Base-by-base conservation (phyloP, 345 rosid genomes). In the Kernera saxatilis region DNA sequence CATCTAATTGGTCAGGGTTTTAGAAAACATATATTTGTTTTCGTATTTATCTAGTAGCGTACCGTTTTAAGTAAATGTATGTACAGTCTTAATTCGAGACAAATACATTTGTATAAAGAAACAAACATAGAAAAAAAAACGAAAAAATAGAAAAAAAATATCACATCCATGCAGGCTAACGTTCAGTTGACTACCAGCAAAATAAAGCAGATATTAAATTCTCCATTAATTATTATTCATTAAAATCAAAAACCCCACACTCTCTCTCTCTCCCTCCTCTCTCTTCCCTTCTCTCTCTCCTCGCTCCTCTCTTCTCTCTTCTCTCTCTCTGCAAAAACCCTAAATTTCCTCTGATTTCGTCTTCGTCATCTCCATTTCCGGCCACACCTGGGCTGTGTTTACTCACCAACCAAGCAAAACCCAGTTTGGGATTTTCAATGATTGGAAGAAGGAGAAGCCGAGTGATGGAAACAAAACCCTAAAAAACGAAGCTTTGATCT, bases 81-180 rank as follows among this genome's bases (percentile, higher is more conserved):
- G 6, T 29, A 52, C 25, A 32, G 14, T 58, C 9, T 11, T 22
- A 58, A 37, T 36, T 7, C 37, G 18, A 57, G 19, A n/a, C 0
- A 22, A 23, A 43, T 15, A 61, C 66, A 41, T 3, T 41, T 25
- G 15, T 23, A 40, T 33, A 33, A 3, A n/a, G n/a, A n/a, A n/a
- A n/a, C n/a, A n/a, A n/a, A n/a, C n/a, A n/a, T n/a, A n/a, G n/a
- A n/a, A 8, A 25, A 25, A 4, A 8, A 8, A 0, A 8, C 0
- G 1, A 9, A 49, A 26, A 54, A 8, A 12, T 6, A 14, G 37
- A 69, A 70, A 63, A 54, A 41, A 35, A 35, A 56, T 36, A 85
- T 80, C 79, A 60, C 73, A 83, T 76, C 91, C 91, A 86, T 83
- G 90, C 90, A 84, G 85, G 72, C 84, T 43, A 82, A 88, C 88